phyloP scores from a whole-genome alignment of 208 protist species.

The Vickermania spadyakhi region DNA sequence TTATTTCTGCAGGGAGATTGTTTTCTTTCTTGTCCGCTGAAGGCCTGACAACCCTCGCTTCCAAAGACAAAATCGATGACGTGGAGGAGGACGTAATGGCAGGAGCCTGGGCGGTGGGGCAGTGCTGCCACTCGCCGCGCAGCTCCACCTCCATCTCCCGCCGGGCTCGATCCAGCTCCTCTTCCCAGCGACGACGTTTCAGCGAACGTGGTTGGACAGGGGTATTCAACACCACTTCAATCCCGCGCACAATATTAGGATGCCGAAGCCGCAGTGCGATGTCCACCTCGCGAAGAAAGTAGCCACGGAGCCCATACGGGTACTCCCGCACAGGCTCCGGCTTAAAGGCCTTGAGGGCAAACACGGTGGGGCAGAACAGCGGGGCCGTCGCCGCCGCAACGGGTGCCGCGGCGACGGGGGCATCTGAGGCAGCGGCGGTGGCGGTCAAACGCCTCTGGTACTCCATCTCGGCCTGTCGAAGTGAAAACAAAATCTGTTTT shows the following conservation, averaged over 20 bases:
- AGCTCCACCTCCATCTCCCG: neutral
- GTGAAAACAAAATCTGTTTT: neutral
- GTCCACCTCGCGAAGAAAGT: conserved; percentile 82
- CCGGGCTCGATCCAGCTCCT: too few relatives aligned
- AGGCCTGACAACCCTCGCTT: neutral
- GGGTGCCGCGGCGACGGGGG: neutral
- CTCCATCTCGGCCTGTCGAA: too few relatives aligned
- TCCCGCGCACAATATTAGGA: conserved; percentile 61
- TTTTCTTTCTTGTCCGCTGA: neutral
- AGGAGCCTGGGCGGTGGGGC: neutral
- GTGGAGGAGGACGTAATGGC: neutral
- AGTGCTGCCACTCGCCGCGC: neutral
- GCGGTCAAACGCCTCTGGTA: neutral
- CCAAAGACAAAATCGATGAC: neutral
- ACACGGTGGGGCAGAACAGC: conserved; percentile 9
- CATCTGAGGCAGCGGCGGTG: neutral
- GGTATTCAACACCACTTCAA: conserved; percentile 38
- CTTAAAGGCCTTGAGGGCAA: conserved; percentile 79
- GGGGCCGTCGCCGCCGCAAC: too few relatives aligned
- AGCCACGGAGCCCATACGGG: conserved; percentile 67
- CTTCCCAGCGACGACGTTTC: neutral
- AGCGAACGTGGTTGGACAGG: neutral
- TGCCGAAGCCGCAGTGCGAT: conserved; percentile 63
- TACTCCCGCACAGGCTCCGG: conserved; percentile 65
- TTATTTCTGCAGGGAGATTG: neutral